Base-by-base conservation (phyloP, 2,329 filamentous ascomycete genomes). In the Fusarium globosum region DNA sequence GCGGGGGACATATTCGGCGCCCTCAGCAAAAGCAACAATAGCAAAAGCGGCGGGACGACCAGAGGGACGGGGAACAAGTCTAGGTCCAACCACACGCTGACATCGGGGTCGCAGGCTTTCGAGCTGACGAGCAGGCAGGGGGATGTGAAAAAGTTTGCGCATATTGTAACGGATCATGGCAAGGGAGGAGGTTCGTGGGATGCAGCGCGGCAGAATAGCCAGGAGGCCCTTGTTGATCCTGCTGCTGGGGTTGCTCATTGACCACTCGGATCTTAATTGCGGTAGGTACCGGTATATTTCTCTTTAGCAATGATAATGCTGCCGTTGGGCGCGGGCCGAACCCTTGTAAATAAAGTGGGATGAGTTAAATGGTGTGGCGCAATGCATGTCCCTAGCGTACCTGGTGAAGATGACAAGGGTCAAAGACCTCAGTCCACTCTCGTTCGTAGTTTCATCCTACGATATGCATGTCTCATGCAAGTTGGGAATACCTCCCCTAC, bases 191-290 rank as follows among this genome's bases (percentile, higher is more conserved):
- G 42, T 30, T 57, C 56, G 14, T 67, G 59, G 66, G 58, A 69
- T 63, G 12, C 23, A 39, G 49, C 57, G 46, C 43, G 45, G 55
- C 48, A 69, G 23, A 61, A 56, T 23, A 69, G 67, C 67, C 65
- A 65, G 52, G 66, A 69, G 36, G 66, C 66, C 66, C 66, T 69
- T 55, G 55, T 69, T 23, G 42, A 51, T 56, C 57, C 66, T 9
- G 33, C 43, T 28, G 53, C 61, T 11, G 42, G 56, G 56, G 15
- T 51, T 8, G 42, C 13, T 14, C 35, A n/a, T 1, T 55, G 51
- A 14, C 51, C 23, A 55, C 35, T 55, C 51, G 59, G 49, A 56
- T 56, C 49, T 55, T 43, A 13, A 13, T 18, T 53, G 23, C 30
- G 33, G 49, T 36, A 21, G 48, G 49, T 28, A 38, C 23, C 33